Percentiles rank a stretch among this genome's conserved stretches.
Evolutionary conservation across 371 early-diverging fungal genomes (phyloP).

Genomic region (Lichtheimia ramosa): DNA sequence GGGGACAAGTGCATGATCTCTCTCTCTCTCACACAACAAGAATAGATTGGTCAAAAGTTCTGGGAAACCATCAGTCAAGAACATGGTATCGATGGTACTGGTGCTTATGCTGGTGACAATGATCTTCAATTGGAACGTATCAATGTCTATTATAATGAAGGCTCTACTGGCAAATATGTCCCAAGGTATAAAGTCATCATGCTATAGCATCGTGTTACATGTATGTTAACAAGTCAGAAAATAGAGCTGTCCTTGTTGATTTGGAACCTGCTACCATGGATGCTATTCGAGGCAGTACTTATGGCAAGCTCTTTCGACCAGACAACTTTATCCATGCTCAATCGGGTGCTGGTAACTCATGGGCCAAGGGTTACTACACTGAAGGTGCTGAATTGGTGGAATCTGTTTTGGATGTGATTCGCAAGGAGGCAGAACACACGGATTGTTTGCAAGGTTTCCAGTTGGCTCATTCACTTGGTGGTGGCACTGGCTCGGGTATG

Average conservation of each 20-base stretch:
- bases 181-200: conserved; percentile 73
- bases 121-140: conserved; percentile 87
- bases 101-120: conserved; percentile 74
- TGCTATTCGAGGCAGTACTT: conserved; percentile 77
- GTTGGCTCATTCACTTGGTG: conserved; percentile 87
- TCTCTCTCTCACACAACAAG: neutral
- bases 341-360: conserved; percentile 92
- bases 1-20: neutral
- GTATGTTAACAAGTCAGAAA: too few relatives aligned
- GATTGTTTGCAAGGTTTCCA: conserved; percentile 94
- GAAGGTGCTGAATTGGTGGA: conserved; percentile 93
- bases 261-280: conserved; percentile 99
- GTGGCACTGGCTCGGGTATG: conserved; percentile 91
- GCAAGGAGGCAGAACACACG: conserved; percentile 86
- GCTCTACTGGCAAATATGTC: conserved; percentile 73
- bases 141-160: conserved; percentile 98
- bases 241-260: conserved; percentile 97
- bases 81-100: conserved; percentile 66
- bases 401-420: conserved; percentile 81
- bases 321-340: conserved; percentile 90
- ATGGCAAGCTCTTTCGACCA: conserved; percentile 82
- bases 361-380: conserved; percentile 95
- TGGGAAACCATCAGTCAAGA: conserved; percentile 90
- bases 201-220: too few relatives aligned
- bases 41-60: conserved; percentile 77